Evolutionary conservation across 306 rosid genomes (phyloP), one percentile per base, ranked within the genome.

Genomic region (Ceratonia siliqua): DNA sequence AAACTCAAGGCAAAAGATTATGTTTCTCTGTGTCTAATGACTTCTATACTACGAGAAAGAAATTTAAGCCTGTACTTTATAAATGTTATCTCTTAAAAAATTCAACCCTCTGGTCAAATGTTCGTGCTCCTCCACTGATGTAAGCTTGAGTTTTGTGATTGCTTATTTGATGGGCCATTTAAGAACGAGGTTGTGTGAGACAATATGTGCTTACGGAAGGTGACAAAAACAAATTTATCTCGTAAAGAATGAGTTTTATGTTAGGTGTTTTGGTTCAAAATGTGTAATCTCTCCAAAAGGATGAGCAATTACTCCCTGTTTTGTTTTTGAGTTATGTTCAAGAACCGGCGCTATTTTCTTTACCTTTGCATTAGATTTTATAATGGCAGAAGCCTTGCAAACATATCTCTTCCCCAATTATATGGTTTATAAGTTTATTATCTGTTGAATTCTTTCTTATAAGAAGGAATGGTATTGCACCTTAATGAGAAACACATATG

Each of bases 381-480:
- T 45, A 49, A 30, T 48, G 1, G 13, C 33, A 20, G 39, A 52
- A 50, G 43, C 38, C 55, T 52, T 52, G 14, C 25, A 50, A 64
- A 68, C 38, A 7, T 18, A 28, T 13, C 20, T 66, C 39, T 46
- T 52, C 52, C 68, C 20, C 21, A 43, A 58, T 12, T 65, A 55
- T 55, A 55, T 71, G 57, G 49, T 79, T 32, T 54, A 2, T 20
- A 62, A 50, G 17, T 64, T 53, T 63, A 58, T 48, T 55, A 17
- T 73, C 46, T 32, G 33, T 68, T 39, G 30, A 49, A 38, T 59
- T 39, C 28, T 48, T 59, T 52, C 59, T 5, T 45, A 11, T 39
- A 10, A 54, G 66, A 33, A 56, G 14, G 25, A 62, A 55, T 63
- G 38, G 46, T 64, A 54, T 62, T 68, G 65, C 46, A 55, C 66